Conservation (phyloP, 1,139 yeast species). For the Zygosaccharomyces pseudobailii region DNA sequence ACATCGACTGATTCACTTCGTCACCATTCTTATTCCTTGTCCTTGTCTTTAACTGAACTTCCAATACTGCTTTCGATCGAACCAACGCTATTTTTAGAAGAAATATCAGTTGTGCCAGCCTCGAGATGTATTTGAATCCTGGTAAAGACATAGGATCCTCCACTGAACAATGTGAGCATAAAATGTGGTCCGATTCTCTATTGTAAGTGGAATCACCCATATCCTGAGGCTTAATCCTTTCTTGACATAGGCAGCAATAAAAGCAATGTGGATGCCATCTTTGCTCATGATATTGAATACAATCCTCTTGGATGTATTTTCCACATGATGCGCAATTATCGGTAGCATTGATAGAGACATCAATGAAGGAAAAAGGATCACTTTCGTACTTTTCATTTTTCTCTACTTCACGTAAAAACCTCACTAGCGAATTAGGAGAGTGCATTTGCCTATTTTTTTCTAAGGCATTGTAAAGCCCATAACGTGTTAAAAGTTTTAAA, state of each 20-base stretch:
- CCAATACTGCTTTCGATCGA: constrained; percentile 69
- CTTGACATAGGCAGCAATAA: constrained; percentile 52
- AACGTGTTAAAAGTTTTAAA: constrained; percentile 74
- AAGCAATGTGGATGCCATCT: constrained; percentile 86
- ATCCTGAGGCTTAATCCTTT: constrained; percentile 36
- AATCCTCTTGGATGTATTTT: constrained; percentile 76
- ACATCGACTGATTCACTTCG: constrained; percentile 18
- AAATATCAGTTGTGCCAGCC: constrained; percentile 67
- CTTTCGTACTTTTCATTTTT: constrained; percentile 42
- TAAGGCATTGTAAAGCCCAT: constrained; percentile 72
- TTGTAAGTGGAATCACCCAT: constrained; percentile 45
- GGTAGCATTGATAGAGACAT: constrained; percentile 60
- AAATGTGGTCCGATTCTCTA: constrained; percentile 37
- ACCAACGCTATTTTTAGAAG: constrained; percentile 78
- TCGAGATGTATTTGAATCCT: constrained; percentile 64
- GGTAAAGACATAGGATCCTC: constrained; percentile 44
- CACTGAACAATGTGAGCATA: constrained; percentile 57
- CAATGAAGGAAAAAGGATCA: constrained; percentile 43
- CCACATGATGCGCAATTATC: constrained; percentile 73
- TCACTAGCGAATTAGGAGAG: constrained; percentile 58
- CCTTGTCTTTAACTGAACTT: constrained; percentile 36
- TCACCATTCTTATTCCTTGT: constrained; percentile 11
- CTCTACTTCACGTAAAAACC: constrained; percentile 52
- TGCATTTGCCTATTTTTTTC: constrained; percentile 57
- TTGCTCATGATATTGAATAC: constrained; percentile 54